Conservation (phyloP, 805 yeast species). For the Komagataella populi region DNA sequence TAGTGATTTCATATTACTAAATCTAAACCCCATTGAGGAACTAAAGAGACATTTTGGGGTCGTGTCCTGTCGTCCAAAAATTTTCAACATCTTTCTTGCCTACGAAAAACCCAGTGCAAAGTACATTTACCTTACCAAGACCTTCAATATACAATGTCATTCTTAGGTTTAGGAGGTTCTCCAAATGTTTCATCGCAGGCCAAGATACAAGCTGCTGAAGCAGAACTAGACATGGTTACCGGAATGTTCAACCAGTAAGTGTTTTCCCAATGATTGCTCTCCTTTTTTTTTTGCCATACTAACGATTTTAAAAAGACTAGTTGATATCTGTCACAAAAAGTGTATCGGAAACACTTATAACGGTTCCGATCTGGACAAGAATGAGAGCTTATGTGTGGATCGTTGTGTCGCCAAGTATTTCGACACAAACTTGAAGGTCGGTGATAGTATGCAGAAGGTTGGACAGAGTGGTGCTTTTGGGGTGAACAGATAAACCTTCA, state of each 20-base stretch:
- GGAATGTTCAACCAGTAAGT: conserved; percentile 77
- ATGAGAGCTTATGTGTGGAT: conserved; percentile 79
- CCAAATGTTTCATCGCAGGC: conserved; percentile 66
- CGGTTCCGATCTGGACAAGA: conserved; percentile 65
- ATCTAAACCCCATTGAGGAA: not conserved
- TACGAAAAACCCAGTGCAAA: not conserved
- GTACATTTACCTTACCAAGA: not conserved
- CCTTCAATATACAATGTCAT: conserved; percentile 32
- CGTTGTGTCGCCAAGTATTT: conserved; percentile 94
- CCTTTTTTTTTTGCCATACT: conserved; percentile 1
- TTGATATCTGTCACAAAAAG: conserved; percentile 78
- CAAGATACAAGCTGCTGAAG: conserved; percentile 84
- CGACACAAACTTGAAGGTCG: conserved; percentile 88
- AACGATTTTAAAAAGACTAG: conserved; percentile 28
- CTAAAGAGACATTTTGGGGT: not conserved
- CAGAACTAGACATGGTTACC: conserved; percentile 93
- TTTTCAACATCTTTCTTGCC: not conserved
- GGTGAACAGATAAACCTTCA: conserved; percentile 1
- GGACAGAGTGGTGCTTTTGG: conserved; percentile 21
- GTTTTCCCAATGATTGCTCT: not conserved
- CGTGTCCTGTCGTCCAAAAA: not conserved
- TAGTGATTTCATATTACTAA: not conserved
- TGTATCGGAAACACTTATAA: conserved; percentile 58
- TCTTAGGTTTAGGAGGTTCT: conserved; percentile 59
- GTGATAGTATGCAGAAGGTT: conserved; percentile 42